Base-by-base conservation (phyloP, 2,329 filamentous ascomycete species). In the Ceratocystis colombiana region DNA sequence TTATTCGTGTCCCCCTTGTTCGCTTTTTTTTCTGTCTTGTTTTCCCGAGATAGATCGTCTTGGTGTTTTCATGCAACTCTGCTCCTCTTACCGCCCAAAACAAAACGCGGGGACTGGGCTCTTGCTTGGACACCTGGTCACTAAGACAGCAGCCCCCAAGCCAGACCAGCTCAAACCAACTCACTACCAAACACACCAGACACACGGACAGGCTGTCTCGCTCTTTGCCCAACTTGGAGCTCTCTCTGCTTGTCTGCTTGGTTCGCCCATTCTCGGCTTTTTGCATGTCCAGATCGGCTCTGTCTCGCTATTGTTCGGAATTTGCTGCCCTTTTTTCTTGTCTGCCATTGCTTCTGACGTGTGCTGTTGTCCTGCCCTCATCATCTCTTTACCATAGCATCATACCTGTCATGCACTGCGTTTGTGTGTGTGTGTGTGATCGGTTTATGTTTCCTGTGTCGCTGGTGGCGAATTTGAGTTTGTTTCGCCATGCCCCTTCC, bases 401-500 rank as follows among this genome's bases (percentile, higher is more conserved):
- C 44, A 66, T 62, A 59, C 44, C 17, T 62, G 64, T 64, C 55
- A 59, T 61, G 22, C 5, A 61, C 59, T 59, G 28, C 10, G 25
- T n/a, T 44, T 64, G 48, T 22, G 25, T 33, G 15, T 25, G 22
- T 22, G 22, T 41, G 46, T 30, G 25, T 64, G 50, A 22, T 62
- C 53, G 41, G 65, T 46, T 30, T 64, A 44, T 50, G 61, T 67
- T 59, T 53, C 50, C 50, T 53, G 50, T 50, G 37, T 41, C 37
- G 10, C 17, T 57, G 22, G 15, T 28, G 17, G 53, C 10, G 53
- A 28, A 28, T 25, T 55, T 25, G 10, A 10, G 41, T 63, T 63
- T 20, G n/a, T 62, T 12, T 28, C 30, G 6, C 30, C 30, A 33
- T 33, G 6, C 28, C 44, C n/a, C 25, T 15, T 63, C 61, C 46